Conservation (phyloP, 345 rosid genomes). For the Acer negundo region DNA sequence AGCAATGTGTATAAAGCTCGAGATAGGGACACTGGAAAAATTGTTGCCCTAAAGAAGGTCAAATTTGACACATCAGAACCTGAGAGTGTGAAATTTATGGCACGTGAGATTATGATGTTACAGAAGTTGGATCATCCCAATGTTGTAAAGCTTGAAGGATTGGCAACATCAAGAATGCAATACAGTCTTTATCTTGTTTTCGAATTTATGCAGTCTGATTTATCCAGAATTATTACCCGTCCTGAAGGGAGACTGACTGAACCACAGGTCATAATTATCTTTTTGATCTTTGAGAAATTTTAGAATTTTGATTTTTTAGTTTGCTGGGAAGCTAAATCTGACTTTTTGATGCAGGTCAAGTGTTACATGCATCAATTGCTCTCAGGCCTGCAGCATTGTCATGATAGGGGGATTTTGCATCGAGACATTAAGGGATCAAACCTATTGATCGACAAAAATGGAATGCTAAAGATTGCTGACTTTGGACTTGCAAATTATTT, state of each 20-base stretch:
- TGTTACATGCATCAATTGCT: constrained; percentile 64
- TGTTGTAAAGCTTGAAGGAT: constrained; percentile 65
- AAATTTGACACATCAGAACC: constrained; percentile 67
- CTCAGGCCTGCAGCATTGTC: constrained; percentile 64
- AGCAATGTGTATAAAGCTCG: constrained; percentile 81
- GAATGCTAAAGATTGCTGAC: constrained; percentile 61
- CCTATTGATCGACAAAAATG: constrained; percentile 54
- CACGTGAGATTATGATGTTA: constrained; percentile 61
- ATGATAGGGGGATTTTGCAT: constrained; percentile 58
- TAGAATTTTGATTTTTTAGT: background rate
- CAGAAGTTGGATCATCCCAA: constrained; percentile 77
- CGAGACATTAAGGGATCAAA: constrained; percentile 68
- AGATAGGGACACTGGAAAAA: constrained; percentile 65
- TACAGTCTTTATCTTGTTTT: constrained; percentile 71
- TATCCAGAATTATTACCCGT: constrained; percentile 44
- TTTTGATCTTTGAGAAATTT: background rate
- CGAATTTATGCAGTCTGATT: constrained; percentile 63
- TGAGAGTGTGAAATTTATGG: constrained; percentile 81
- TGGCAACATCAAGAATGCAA: constrained; percentile 77
- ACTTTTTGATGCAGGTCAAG: constrained; percentile 46
- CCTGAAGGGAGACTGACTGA: constrained; percentile 55
- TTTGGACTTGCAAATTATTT: constrained; percentile 64
- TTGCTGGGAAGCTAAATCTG: constrained; percentile 13
- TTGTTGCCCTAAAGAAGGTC: constrained; percentile 84
- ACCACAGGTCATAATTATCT: constrained; percentile 47